Evolutionary conservation across 2,329 filamentous ascomycete species (phyloP).

Genomic region (Lecanicillium sp.): DNA sequence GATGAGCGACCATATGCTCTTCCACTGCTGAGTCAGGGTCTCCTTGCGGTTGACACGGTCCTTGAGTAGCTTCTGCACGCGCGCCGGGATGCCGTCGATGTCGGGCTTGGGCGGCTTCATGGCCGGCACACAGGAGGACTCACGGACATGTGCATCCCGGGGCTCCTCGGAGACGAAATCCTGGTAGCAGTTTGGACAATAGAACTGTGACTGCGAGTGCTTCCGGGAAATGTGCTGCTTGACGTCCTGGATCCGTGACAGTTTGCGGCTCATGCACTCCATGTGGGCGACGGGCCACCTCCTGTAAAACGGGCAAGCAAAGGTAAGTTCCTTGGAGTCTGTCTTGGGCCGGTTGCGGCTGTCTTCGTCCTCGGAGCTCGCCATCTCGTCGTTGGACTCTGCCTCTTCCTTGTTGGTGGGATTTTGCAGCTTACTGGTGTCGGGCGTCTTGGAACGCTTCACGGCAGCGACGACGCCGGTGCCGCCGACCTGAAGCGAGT

Average conservation of each 20-base stretch:
- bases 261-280: slow-evolving; percentile 16
- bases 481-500: not conserved
- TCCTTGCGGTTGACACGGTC: slow-evolving; percentile 8
- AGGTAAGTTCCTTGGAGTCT: slow-evolving; percentile 5
- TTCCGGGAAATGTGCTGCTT: slow-evolving; percentile 18
- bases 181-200: slow-evolving; percentile 14
- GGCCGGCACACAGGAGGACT: not conserved
- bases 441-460: no score
- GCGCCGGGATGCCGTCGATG: slow-evolving; percentile 10
- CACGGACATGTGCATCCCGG: slow-evolving; percentile 13
- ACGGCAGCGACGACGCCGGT: not conserved
- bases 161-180: not conserved
- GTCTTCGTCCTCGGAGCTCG: slow-evolving; percentile 10
- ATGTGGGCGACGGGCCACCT: slow-evolving; percentile 14
- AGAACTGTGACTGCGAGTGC: slow-evolving; percentile 12
- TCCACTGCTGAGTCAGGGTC: slow-evolving; percentile 14
- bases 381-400: not conserved
- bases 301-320: slow-evolving; percentile 18
- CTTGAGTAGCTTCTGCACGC: slow-evolving; percentile 13
- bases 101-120: not conserved
- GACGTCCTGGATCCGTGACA: slow-evolving; percentile 18
- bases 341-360: slow-evolving; percentile 6
- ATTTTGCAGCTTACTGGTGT: not conserved
- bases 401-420: not conserved
- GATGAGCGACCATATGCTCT: slow-evolving; percentile 16